Percentiles rank a stretch among this genome's conserved stretches.
Conservation (phyloP, 1,284 basidiomycete genomes). For the Cryptococcus deneoformans region DNA sequence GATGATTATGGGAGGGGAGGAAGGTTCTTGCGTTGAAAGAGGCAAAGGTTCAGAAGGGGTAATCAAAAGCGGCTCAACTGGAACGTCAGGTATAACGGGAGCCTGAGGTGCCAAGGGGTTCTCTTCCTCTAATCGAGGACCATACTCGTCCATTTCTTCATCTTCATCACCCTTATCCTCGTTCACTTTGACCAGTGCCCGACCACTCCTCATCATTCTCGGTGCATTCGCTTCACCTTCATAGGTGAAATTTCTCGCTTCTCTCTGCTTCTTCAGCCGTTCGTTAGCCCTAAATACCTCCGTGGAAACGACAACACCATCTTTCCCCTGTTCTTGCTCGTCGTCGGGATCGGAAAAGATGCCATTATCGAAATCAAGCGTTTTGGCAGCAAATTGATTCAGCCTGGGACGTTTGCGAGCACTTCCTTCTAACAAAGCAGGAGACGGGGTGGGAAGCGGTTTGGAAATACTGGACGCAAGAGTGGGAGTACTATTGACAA, state of each 20-base stretch:
- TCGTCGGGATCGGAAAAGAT: slow-evolving; percentile 7
- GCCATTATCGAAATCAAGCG: slow-evolving; percentile 11
- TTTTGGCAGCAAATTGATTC: slow-evolving; percentile 2
- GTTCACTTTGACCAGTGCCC: slow-evolving; percentile 20
- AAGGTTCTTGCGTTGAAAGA: not conserved
- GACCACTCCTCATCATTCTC: slow-evolving; percentile 40
- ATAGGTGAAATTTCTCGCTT: slow-evolving; percentile 47
- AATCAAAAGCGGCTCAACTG: not conserved
- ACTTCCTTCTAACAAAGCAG: not conserved
- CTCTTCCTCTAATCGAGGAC: slow-evolving; percentile 12
- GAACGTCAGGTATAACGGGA: slow-evolving; percentile 13
- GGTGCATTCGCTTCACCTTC: slow-evolving; percentile 44
- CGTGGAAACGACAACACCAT: not conserved
- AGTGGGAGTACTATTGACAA: slow-evolving; percentile 8
- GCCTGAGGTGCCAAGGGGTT: slow-evolving; percentile 11
- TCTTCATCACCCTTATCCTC: slow-evolving; percentile 3
- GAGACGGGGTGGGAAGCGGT: slow-evolving; percentile 14
- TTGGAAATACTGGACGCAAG: slow-evolving; percentile 8
- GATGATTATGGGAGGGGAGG: slow-evolving; percentile 1
- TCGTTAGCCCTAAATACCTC: slow-evolving; percentile 45
- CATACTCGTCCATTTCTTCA: slow-evolving; percentile 25
- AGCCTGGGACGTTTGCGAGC: not conserved
- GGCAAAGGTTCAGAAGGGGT: not conserved
- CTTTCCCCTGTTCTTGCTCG: slow-evolving; percentile 3
- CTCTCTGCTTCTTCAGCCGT: slow-evolving; percentile 33